These are phyloP conservation scores for Salix caprea DNA, from an alignment of 345 rosid genomes.

Conservation along the genomic window DNA sequence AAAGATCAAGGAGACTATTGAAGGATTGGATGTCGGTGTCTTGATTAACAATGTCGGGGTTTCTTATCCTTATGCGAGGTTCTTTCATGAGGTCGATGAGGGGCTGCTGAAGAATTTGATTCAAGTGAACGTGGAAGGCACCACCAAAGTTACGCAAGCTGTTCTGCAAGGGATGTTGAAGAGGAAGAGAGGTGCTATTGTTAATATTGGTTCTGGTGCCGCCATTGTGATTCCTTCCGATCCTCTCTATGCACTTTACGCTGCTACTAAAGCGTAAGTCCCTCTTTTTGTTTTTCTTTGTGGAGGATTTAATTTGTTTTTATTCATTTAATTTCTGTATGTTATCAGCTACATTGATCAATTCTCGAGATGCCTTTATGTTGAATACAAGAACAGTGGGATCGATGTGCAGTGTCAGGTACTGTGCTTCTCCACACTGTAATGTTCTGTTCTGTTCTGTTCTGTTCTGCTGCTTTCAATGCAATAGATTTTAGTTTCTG, in stretches of 20 bases:
- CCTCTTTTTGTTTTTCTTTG: not conserved
- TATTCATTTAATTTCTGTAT: not conserved
- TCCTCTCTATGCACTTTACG: slow-evolving; percentile 93
- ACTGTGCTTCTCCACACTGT: not conserved
- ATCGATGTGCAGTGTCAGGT: slow-evolving; percentile 75
- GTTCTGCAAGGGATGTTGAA: slow-evolving; percentile 72
- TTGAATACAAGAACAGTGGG: slow-evolving; percentile 82
- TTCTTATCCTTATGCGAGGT: slow-evolving; percentile 91
- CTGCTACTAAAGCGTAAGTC: slow-evolving; percentile 81
- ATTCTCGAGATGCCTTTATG: slow-evolving; percentile 81
- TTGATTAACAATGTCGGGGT: slow-evolving; percentile 86
- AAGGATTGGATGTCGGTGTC: slow-evolving; percentile 73
- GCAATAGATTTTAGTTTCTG: not conserved
- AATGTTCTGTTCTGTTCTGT: not conserved
- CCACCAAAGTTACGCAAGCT: slow-evolving; percentile 84
- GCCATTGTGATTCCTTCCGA: slow-evolving; percentile 83
- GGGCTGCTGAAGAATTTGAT: slow-evolving; percentile 57
- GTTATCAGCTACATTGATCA: slow-evolving; percentile 78
- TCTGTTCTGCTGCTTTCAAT: not conserved
- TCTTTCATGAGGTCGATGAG: slow-evolving; percentile 83
- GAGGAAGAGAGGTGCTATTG: slow-evolving; percentile 89
- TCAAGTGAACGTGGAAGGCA: slow-evolving; percentile 81
- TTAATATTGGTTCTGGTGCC: slow-evolving; percentile 95
- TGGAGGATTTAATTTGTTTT: not conserved
- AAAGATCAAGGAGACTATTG: slow-evolving; percentile 58